Evolutionary conservation across 305 asterid genomes (phyloP), one percentile per base, ranked within the genome.

Genomic region (Fraxinus paxiana): DNA sequence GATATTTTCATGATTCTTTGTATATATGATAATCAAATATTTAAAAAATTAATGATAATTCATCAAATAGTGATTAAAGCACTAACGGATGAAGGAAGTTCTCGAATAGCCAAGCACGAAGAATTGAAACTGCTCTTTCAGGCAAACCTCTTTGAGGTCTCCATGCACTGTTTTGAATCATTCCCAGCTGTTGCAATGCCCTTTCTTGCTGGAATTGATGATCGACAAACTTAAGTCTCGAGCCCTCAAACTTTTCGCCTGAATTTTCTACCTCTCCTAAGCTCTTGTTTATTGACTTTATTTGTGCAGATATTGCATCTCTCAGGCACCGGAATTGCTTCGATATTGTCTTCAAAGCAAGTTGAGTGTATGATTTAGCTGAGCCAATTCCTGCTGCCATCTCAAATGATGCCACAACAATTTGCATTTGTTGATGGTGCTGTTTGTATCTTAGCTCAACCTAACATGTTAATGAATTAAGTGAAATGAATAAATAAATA

Each of bases 41-140:
- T 12, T 3, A 17, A 77, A 18, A 59, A 59, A 59, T 1, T 59
- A 13, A 13, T 41, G 59, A 13, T 46, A 46, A 46, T 46, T 46
- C 18, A 4, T 46, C 20, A 46, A 8, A 80, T 61, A 6, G 34
- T 2, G 22, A 15, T 0, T 35, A 7, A 18, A 72, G n/a, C 5
- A 85, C 82, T 80, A 83, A 92, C 95, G 97, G 95, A 67, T 91
- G 92, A 73, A 92, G 94, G 77, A 92, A 92, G 77, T 92, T 92
- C 59, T 91, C 92, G 76, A 92, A 91, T 51, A 92, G 91, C 97
- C 94, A 91, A 77, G 95, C 93, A 12, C 97, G 97, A 35, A 92
- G 95, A 65, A 90, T 87, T 0, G 97, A 90, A 13, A 92, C 94
- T 20, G 95, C 90, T n/a, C 92, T 81, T 80, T 92, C 94, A 4